phyloP scores from a whole-genome alignment of 2,329 filamentous ascomycete genomes.

The Neonectria neomacrospora region DNA sequence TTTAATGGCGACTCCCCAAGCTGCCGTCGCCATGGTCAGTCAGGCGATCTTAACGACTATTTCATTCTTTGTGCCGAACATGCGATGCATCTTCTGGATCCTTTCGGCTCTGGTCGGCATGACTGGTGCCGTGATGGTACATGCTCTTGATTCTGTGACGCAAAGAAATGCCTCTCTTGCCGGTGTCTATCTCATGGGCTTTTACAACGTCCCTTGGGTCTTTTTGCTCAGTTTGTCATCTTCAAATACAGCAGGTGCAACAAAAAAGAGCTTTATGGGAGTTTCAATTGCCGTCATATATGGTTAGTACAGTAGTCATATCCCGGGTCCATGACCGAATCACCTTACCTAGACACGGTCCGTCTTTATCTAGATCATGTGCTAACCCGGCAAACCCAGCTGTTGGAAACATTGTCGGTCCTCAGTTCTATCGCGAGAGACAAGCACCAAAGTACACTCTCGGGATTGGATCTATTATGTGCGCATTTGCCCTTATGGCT shows the following conservation, averaged over 20 bases:
- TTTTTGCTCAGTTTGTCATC: constrained; percentile 45
- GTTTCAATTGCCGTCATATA: constrained; percentile 46
- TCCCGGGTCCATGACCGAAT: no score
- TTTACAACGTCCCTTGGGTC: constrained; percentile 46
- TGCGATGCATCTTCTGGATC: constrained; percentile 48
- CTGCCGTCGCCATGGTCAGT: constrained; percentile 47
- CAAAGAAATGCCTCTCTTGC: constrained; percentile 43
- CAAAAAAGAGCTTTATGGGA: constrained; percentile 48
- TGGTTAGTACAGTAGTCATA: constrained; percentile 13
- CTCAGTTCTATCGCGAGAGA: constrained; percentile 43
- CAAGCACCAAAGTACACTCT: constrained; percentile 45
- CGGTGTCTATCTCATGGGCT: constrained; percentile 48
- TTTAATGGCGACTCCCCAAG: constrained; percentile 48
- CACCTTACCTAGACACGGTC: no score
- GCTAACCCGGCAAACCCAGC: constrained; percentile 20
- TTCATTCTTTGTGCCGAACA: constrained; percentile 43
- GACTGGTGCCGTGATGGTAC: constrained; percentile 43
- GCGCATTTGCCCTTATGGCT: constrained; percentile 43
- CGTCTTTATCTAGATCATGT: fast-evolving
- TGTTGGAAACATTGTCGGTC: constrained; percentile 47
- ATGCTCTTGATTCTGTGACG: constrained; percentile 31
- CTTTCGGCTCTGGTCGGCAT: constrained; percentile 37
- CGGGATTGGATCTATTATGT: constrained; percentile 44
- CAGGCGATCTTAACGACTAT: constrained; percentile 38
- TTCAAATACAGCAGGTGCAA: constrained; percentile 45